These are phyloP conservation scores for Eustoma russellianum DNA, from an alignment of 257 asterid species.

Conservation along the genomic window DNA sequence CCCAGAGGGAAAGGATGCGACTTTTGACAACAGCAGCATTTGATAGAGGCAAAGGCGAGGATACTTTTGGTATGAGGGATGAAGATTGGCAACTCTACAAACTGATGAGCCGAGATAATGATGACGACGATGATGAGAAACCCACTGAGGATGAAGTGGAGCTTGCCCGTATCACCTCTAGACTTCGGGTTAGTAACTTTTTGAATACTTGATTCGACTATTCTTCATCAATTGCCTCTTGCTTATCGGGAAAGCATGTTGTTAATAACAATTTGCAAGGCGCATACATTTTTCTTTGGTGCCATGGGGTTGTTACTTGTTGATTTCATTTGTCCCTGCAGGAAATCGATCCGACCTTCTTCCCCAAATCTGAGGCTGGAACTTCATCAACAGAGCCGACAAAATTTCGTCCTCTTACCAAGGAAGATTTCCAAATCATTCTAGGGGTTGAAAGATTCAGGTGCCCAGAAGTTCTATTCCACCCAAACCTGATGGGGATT, in stretches of 20 bases:
- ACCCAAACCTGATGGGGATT: conserved; percentile 73
- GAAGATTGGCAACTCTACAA: conserved; percentile 99
- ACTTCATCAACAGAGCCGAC: conserved; percentile 57
- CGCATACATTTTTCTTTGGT: too few relatives aligned
- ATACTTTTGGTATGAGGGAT: conserved; percentile 83
- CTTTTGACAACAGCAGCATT: conserved; percentile 97
- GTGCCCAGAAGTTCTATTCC: conserved; percentile 78
- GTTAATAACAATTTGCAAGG: too few relatives aligned
- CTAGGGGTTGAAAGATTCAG: conserved; percentile 92
- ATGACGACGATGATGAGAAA: conserved; percentile 63
- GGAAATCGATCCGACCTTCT: conserved; percentile 88
- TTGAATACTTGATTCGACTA: not conserved
- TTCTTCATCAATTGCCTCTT: too few relatives aligned
- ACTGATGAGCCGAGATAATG: conserved; percentile 87
- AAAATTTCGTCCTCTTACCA: conserved; percentile 65
- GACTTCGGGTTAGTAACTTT: conserved; percentile 55
- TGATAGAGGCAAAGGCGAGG: conserved; percentile 99
- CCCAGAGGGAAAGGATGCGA: conserved; percentile 97
- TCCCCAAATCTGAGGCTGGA: conserved; percentile 55
- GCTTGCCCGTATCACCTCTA: conserved; percentile 70
- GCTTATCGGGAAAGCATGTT: too few relatives aligned
- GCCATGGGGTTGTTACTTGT: too few relatives aligned
- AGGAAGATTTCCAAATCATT: conserved; percentile 80
- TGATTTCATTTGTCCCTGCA: conserved; percentile 18
- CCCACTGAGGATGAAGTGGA: conserved; percentile 77